Evolutionary conservation across 495 filamentous ascomycete genomes (phyloP), one percentile per base, ranked within the genome.

Genomic region (Aspergillus bridgeri): DNA sequence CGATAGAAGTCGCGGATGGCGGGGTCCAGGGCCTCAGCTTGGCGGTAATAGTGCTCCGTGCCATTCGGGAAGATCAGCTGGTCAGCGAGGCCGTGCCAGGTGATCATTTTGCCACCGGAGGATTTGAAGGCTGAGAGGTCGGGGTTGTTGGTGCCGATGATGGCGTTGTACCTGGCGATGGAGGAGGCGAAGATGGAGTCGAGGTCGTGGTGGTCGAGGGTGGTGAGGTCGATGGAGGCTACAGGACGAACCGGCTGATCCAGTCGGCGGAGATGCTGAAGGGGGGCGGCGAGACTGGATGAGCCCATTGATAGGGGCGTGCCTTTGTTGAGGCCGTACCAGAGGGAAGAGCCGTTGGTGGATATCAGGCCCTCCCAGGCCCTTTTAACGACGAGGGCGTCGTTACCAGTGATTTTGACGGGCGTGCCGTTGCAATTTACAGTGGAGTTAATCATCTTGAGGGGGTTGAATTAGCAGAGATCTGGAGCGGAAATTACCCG

Each of bases 401-500:
- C 63, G 33, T 58, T 51, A 4, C 54, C 23, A 25, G 57, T 58
- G 29, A 67, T 66, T 13, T 48, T 2, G 7, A 55, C 48, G 22
- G 15, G 51, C 9, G 44, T 48, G 52, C 57, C 72, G 69, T 51
- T 77, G 63, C 24, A 79, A 62, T 21, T 67, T 67, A 19, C 72
- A 72, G 4, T 73, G 65, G 53, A 63, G 69, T 83, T 83, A 17
- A 82, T 71, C 5, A 87, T 56, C 5, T 64, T 62, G 27, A 74
- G 69, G 15, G 78, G 73, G 54, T 78, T 57, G 54, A 84, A 81
- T 22, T 76, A 61, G 67, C 86, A 89, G 17, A 66, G 62, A 6
- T 67, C 62, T 0, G 83, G 83, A 33, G 71, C 57, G 51, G 79
- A 79, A 58, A 88, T 80, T 54, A 88, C 79, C 33, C 73, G 78